Evolutionary conservation across 2,329 filamentous ascomycete species (phyloP), one percentile per base, ranked within the genome.

Genomic region (Monilinia laxa): DNA sequence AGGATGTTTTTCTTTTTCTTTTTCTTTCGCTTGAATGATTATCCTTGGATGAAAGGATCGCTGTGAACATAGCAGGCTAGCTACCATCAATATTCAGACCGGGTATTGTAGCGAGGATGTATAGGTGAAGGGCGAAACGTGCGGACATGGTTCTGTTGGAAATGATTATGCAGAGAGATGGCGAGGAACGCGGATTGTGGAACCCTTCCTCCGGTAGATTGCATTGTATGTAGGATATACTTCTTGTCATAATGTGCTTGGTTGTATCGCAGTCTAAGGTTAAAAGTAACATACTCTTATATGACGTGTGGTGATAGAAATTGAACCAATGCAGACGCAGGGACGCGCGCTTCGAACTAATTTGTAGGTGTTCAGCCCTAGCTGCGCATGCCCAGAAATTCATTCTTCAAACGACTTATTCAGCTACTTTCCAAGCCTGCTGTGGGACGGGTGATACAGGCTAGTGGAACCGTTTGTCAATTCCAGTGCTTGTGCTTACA

Each of bases 321-420:
- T 38, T 20, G 45, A 20, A 28, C 40, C 40, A 25, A 45, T 62
- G 35, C 47, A 62, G 55, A 62, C 64, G 64, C 64, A 65, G 55
- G 64, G 55, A 59, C 55, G 64, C 64, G 64, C 64, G 58, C 58
- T 60, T 60, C 45, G 47, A 49, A 45, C 60, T n/a, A 20, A 31
- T 60, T 53, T 25, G 10, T 28, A 35, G 23, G 18, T 52, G n/a
- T 45, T 65, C 64, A 65, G 64, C 64, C 64, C 38, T 65, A 65
- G 55, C 64, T 65, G 42, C 38, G 35, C 31, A 12, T 60, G 58
- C 14, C 58, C 47, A 52, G 20, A 42, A 53, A 42, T 53, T 31
- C 25, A 18, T 35, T 57, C 42, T 51, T 49, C 42, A 49, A 59
- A 38, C 31, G 18, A 40, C 28, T 65, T 20, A 45, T 65, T 65